phyloP scores from a whole-genome alignment of 306 rosid species.

The Vigna trinervia region DNA sequence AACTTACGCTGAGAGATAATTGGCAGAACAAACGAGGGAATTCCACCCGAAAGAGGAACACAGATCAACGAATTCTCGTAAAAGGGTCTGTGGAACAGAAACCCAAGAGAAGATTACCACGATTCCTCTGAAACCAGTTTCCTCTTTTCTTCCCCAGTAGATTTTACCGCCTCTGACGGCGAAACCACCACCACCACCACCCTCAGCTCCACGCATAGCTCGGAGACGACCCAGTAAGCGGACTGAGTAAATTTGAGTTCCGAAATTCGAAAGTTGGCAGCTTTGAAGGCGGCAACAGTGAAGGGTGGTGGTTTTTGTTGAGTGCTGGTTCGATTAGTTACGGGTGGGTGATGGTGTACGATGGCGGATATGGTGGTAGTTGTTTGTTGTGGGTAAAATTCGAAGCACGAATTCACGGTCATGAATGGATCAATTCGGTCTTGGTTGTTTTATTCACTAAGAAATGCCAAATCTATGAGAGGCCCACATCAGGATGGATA shows the following conservation, averaged over 20 bases:
- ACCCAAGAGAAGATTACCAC: slow-evolving; percentile 90
- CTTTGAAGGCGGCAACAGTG: slow-evolving; percentile 9
- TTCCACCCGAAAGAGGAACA: slow-evolving; percentile 86
- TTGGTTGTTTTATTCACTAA: background rate
- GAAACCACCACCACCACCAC: slow-evolving; percentile 32
- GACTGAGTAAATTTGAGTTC: slow-evolving; percentile 30
- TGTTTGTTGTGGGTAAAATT: slow-evolving; percentile 5
- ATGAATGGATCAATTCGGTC: background rate
- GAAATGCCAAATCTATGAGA: background rate
- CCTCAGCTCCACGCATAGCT: slow-evolving; percentile 64
- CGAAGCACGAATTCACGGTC: slow-evolving; percentile 27
- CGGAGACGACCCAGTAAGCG: slow-evolving; percentile 32
- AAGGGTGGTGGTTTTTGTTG: background rate
- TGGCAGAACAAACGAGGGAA: slow-evolving; percentile 81
- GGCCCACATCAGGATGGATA: slow-evolving; percentile 14
- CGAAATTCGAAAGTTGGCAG: slow-evolving; percentile 17
- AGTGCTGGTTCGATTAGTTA: background rate
- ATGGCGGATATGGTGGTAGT: slow-evolving; percentile 5
- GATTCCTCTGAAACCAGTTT: slow-evolving; percentile 66
- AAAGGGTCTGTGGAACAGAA: slow-evolving; percentile 65
- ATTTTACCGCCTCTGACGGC: slow-evolving; percentile 57
- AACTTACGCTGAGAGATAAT: slow-evolving; percentile 83
- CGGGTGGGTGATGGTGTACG: slow-evolving; percentile 34
- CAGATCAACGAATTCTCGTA: slow-evolving; percentile 66
- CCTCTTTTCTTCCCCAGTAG: slow-evolving; percentile 82